Evolutionary conservation across 2,329 filamentous ascomycete genomes (phyloP).

Genomic region (Aspergillus chevalieri): DNA sequence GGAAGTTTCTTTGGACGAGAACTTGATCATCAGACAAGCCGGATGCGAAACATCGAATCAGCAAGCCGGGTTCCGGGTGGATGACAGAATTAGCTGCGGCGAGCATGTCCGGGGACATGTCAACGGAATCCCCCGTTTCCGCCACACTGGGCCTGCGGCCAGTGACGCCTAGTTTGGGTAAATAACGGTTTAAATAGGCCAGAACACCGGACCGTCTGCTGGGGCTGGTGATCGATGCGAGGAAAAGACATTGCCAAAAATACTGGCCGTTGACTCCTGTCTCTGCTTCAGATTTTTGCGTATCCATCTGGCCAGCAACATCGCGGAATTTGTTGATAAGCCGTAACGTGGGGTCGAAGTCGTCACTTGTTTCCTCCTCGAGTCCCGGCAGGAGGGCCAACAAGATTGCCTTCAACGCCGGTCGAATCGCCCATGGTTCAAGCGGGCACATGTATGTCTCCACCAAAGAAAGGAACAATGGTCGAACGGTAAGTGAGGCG

Average conservation of each 20-base stretch:
- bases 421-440: constrained; percentile 65
- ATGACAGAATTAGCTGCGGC: constrained; percentile 44
- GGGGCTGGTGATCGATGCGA: constrained; percentile 84
- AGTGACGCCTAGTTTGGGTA: constrained; percentile 62
- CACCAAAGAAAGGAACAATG: constrained; percentile 75
- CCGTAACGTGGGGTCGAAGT: constrained; percentile 81
- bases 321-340: constrained; percentile 73
- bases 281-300: constrained; percentile 44
- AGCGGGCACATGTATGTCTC: constrained; percentile 73
- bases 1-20: constrained; percentile 85
- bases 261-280: constrained; percentile 65
- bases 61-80: constrained; percentile 78
- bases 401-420: constrained; percentile 84
- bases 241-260: constrained; percentile 97
- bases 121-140: constrained; percentile 21
- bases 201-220: constrained; percentile 79
- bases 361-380: constrained; percentile 94
- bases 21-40: constrained; percentile 82
- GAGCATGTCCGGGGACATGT: constrained; percentile 22
- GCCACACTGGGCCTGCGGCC: constrained; percentile 25
- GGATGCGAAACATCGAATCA: constrained; percentile 86
- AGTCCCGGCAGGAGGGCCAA: constrained; percentile 83
- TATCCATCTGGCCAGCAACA: constrained; percentile 51
- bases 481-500: constrained; percentile 83
- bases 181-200: constrained; percentile 71